Percentiles rank a stretch among this genome's conserved stretches.
phyloP scores from a whole-genome alignment of 257 asterid species.

The Solanum acaule region DNA sequence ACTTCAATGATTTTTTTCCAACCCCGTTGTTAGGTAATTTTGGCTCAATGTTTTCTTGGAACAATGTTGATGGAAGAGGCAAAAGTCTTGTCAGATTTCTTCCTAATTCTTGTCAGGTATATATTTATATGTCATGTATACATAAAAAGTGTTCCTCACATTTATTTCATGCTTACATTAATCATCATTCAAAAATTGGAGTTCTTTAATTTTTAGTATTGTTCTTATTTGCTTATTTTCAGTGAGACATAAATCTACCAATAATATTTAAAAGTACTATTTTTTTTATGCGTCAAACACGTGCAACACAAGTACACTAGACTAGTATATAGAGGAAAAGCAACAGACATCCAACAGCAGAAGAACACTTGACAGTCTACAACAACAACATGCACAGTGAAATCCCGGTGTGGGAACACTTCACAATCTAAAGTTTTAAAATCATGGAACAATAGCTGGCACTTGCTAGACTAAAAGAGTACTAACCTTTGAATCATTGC shows the following conservation, averaged over 20 bases:
- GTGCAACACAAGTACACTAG: not conserved
- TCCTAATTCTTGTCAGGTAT: not conserved
- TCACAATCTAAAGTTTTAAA: not conserved
- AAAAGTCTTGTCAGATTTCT: not conserved
- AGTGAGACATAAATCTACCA: not conserved
- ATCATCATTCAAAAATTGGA: not conserved
- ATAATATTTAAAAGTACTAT: not conserved
- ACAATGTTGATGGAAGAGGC: not conserved
- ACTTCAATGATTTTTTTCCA: not conserved
- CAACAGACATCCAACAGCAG: not conserved
- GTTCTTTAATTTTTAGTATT: not conserved
- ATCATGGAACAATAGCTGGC: not conserved
- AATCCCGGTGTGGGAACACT: not conserved
- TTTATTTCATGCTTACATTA: not conserved
- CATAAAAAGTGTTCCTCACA: not conserved
- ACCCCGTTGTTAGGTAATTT: not conserved
- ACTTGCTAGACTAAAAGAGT: not conserved
- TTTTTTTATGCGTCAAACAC: not conserved
- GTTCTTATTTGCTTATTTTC: not conserved
- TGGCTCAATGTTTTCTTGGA: not conserved
- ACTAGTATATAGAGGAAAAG: not conserved
- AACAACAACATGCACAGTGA: not conserved
- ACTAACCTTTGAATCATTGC: conserved; percentile 85
- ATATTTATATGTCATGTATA: not conserved
- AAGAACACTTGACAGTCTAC: not conserved